These are phyloP conservation scores for Knoxdaviesia capensis DNA, from an alignment of 2,329 filamentous ascomycete genomes.

Conservation along the genomic window DNA sequence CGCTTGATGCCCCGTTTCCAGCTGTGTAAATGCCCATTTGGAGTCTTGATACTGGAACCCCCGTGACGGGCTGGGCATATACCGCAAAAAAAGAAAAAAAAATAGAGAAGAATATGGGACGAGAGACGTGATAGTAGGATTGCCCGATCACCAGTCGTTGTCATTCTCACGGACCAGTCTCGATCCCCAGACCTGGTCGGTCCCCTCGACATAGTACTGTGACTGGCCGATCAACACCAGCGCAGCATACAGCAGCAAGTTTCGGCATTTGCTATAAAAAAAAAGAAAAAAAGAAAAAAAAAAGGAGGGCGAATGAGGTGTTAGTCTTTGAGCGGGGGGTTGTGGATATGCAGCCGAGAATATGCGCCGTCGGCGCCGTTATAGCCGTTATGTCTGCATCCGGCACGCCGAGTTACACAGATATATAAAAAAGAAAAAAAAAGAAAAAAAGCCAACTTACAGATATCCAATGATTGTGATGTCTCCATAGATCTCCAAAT, in stretches of 20 bases:
- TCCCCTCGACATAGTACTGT: conserved; percentile 20
- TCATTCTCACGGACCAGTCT: conserved; percentile 20
- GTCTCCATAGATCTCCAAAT: conserved; percentile 26
- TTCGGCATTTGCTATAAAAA: conserved; percentile 17
- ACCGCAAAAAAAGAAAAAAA: background rate
- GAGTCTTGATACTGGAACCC: background rate
- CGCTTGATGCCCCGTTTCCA: too few relatives aligned
- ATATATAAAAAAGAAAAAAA: too few relatives aligned
- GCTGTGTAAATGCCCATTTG: too few relatives aligned
- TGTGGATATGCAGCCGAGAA: too few relatives aligned
- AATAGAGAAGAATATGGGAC: background rate
- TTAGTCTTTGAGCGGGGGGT: too few relatives aligned
- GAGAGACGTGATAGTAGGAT: background rate
- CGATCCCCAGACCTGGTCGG: conserved; percentile 21
- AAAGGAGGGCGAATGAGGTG: background rate
- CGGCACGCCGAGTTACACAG: too few relatives aligned
- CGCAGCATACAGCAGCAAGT: conserved; percentile 22
- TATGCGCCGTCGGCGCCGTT: too few relatives aligned
- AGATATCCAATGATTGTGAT: conserved; percentile 22
- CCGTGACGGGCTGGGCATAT: background rate
- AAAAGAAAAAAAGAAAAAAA: background rate
- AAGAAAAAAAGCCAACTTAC: conserved; percentile 11
- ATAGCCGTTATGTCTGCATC: too few relatives aligned
- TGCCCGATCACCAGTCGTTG: conserved; percentile 13
- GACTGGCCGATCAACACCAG: conserved; percentile 25